These are phyloP conservation scores for Colletotrichum liriopes DNA, from an alignment of 2,329 filamentous ascomycete genomes.

Conservation along the genomic window DNA sequence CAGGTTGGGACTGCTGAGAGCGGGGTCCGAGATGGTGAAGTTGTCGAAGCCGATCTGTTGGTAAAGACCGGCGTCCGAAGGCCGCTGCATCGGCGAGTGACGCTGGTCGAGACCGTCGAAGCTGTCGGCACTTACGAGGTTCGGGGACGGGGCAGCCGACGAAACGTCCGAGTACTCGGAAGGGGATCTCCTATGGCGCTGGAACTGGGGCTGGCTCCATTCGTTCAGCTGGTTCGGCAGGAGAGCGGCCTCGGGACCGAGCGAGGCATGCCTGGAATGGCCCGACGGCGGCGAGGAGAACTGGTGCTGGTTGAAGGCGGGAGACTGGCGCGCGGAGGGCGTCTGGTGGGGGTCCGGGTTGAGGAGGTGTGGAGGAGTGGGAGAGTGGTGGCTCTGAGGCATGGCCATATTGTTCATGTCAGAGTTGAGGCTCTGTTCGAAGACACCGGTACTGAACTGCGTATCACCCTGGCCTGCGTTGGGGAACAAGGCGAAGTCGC, in stretches of 20 bases:
- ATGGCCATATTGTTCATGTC: conserved; percentile 70
- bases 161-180: conserved; percentile 96
- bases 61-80: conserved; percentile 81
- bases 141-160: conserved; percentile 87
- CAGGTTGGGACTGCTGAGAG: conserved; percentile 74
- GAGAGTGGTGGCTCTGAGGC: conserved; percentile 69
- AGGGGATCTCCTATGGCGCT: conserved; percentile 85
- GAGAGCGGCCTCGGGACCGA: conserved; percentile 72
- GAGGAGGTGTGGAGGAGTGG: conserved; percentile 70
- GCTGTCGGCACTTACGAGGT: conserved; percentile 81
- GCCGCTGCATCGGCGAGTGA: conserved; percentile 84
- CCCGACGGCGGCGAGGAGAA: conserved; percentile 65
- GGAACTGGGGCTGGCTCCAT: conserved; percentile 76
- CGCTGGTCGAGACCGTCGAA: conserved; percentile 82
- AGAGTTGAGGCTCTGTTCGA: conserved; percentile 65
- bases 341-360: conserved; percentile 63
- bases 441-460: conserved; percentile 75
- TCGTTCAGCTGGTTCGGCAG: conserved; percentile 67
- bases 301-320: conserved; percentile 70
- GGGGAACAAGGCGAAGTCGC: conserved; percentile 77
- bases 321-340: conserved; percentile 69
- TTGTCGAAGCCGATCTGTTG: conserved; percentile 84
- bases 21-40: conserved; percentile 84
- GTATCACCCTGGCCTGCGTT: conserved; percentile 62
- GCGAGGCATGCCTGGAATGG: conserved; percentile 71